A percentile compares a stretch with the other conserved stretches of the same genome.
Evolutionary conservation across 108 stramenopile genomes (phyloP).

Genomic region (Cyclotella atomus): DNA sequence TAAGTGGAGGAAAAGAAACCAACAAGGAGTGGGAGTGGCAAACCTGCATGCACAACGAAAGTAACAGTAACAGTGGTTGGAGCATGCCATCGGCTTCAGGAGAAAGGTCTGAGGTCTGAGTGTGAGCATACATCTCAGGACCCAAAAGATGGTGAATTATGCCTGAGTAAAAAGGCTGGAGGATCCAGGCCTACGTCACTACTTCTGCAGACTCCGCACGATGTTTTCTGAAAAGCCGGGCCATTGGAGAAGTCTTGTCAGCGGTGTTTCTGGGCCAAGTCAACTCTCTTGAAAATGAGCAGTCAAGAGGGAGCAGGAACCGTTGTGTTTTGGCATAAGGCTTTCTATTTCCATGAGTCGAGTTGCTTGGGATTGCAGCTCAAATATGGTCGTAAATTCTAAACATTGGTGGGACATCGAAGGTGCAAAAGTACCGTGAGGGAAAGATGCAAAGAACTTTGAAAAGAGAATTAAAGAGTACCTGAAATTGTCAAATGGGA

Average conservation of each 20-base stretch:
- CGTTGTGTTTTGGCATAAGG: slow-evolving; percentile 53
- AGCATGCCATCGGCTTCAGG: too few species aligned
- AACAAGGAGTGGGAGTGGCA: slow-evolving; percentile 96
- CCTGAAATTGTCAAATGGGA: slow-evolving; percentile 97
- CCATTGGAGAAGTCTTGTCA: slow-evolving; percentile 77
- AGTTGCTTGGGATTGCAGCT: slow-evolving; percentile 97
- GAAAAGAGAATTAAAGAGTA: slow-evolving; percentile 99
- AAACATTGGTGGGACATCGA: slow-evolving; percentile 95
- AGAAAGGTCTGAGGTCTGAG: too few species aligned
- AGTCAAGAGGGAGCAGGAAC: slow-evolving; percentile 87
- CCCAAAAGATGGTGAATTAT: too few species aligned
- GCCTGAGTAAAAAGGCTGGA: too few species aligned
- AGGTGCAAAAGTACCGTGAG: slow-evolving; percentile 96
- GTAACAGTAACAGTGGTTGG: too few species aligned
- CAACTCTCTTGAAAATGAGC: slow-evolving; percentile 94
- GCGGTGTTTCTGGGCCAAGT: slow-evolving; percentile 74
- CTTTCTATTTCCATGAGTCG: slow-evolving; percentile 91
- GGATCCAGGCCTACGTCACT: too few species aligned
- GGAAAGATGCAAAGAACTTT: slow-evolving; percentile 97
- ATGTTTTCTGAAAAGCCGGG: too few species aligned
- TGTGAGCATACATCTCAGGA: too few species aligned
- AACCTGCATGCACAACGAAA: too few species aligned
- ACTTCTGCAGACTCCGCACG: too few species aligned
- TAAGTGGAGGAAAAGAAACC: slow-evolving; percentile 98
- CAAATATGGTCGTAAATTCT: slow-evolving; percentile 95